These are phyloP conservation scores for Euryodendron excelsum DNA, from an alignment of 148 eudicot species.

Conservation along the genomic window DNA sequence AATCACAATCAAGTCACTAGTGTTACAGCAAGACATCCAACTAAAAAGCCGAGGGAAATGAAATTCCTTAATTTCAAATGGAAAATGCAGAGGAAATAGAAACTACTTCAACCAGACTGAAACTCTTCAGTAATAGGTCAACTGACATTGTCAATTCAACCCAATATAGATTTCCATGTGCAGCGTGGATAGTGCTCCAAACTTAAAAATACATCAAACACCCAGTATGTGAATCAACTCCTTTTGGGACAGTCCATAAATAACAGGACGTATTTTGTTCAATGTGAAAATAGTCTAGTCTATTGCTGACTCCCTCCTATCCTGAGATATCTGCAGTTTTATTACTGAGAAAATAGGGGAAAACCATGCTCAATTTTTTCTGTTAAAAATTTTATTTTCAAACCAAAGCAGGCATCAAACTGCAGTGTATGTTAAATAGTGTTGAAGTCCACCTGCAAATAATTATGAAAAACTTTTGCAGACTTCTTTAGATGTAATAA, in stretches of 20 bases:
- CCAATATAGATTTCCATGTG: too few species aligned
- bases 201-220: too few species aligned
- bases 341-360: background rate
- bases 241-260: background rate
- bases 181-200: background rate
- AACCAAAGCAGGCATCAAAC: background rate
- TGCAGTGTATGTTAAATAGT: background rate
- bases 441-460: background rate
- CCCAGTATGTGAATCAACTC: too few species aligned
- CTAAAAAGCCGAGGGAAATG: background rate
- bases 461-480: background rate
- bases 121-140: background rate
- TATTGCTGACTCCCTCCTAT: background rate
- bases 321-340: background rate
- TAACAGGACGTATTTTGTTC: background rate
- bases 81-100: background rate
- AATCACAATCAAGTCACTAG: background rate
- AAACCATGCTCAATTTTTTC: background rate
- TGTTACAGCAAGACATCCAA: slow-evolving; percentile 4
- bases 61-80: background rate
- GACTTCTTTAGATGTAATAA: background rate
- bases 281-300: background rate
- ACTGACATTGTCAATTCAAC: background rate
- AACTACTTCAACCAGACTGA: background rate
- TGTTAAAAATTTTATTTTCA: background rate